These are phyloP conservation scores for Phialocephala subalpina DNA, from an alignment of 2,329 filamentous ascomycete species.

Conservation along the genomic window DNA sequence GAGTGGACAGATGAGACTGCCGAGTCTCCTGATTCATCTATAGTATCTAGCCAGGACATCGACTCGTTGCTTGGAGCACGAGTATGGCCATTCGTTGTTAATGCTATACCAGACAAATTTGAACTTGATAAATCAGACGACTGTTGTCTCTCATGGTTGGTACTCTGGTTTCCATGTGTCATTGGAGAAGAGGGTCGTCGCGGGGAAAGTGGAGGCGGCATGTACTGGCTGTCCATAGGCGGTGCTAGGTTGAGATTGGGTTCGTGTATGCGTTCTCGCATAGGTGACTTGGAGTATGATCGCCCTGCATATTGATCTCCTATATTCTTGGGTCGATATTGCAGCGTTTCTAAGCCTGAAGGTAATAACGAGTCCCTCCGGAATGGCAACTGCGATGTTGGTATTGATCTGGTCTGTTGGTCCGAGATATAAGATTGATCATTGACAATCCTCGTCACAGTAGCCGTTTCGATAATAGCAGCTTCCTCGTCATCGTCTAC, in stretches of 20 bases:
- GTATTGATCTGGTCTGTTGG: constrained; percentile 35
- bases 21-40: constrained; percentile 88
- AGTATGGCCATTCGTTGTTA: constrained; percentile 50
- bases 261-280: constrained; percentile 48
- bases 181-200: constrained; percentile 61
- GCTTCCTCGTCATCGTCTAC: constrained; percentile 52
- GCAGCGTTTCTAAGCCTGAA: constrained; percentile 38
- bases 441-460: constrained; percentile 58
- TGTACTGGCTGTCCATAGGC: constrained; percentile 63
- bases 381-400: constrained; percentile 40
- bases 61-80: constrained; percentile 78
- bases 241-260: constrained; percentile 53
- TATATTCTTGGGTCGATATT: constrained; percentile 42
- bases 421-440: constrained; percentile 42
- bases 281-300: constrained; percentile 60
- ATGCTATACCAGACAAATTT: constrained; percentile 47
- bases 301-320: constrained; percentile 50
- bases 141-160: constrained; percentile 44
- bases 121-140: constrained; percentile 40
- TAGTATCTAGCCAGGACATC: constrained; percentile 93
- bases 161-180: constrained; percentile 40
- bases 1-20: constrained; percentile 83
- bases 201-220: constrained; percentile 77
- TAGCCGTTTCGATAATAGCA: constrained; percentile 59
- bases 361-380: constrained; percentile 46